A percentile compares a stretch with the other conserved stretches of the same genome.
These are phyloP conservation scores for Mrakia hoshinonis DNA, from an alignment of 768 basidiomycete genomes.

Conservation along the genomic window DNA sequence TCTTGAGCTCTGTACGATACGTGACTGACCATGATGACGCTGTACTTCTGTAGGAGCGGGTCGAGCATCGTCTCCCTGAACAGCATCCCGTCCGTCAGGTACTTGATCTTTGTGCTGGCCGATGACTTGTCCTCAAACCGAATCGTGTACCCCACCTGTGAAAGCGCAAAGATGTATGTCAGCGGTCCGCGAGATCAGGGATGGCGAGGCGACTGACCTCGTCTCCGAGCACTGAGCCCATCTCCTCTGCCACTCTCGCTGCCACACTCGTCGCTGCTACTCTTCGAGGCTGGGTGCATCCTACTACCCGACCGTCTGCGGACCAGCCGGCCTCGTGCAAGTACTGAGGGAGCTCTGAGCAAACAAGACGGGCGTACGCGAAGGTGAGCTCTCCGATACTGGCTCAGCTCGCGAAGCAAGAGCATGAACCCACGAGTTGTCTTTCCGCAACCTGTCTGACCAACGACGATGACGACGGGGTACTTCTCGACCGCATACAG, in stretches of 20 bases:
- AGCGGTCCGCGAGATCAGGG: too few species aligned
- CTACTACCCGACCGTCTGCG: slow-evolving; percentile 67
- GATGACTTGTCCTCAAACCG: slow-evolving; percentile 89
- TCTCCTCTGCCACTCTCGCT: slow-evolving; percentile 78
- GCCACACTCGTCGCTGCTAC: slow-evolving; percentile 96
- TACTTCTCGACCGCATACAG: slow-evolving; percentile 75
- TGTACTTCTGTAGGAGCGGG: slow-evolving; percentile 82
- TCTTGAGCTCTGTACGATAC: not conserved
- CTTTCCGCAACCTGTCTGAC: slow-evolving; percentile 92
- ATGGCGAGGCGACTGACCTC: slow-evolving; percentile 49
- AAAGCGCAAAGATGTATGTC: not conserved
- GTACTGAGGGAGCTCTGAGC: slow-evolving; percentile 85
- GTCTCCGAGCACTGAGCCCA: slow-evolving; percentile 78
- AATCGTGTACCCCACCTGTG: slow-evolving; percentile 90
- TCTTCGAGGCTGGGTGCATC: slow-evolving; percentile 84
- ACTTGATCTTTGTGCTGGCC: slow-evolving; percentile 81
- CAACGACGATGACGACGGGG: slow-evolving; percentile 78
- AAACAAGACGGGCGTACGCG: slow-evolving; percentile 27
- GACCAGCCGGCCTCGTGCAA: slow-evolving; percentile 92
- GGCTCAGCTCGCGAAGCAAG: not conserved
- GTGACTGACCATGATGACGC: slow-evolving; percentile 76
- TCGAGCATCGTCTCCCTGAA: slow-evolving; percentile 90
- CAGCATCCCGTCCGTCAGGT: slow-evolving; percentile 97
- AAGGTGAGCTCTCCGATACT: not conserved
- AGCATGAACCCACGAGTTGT: slow-evolving; percentile 68